Percentiles rank a stretch among this genome's conserved stretches.
Evolutionary conservation across 1,284 basidiomycete genomes (phyloP).

Genomic region (Fomitopsis betulina): DNA sequence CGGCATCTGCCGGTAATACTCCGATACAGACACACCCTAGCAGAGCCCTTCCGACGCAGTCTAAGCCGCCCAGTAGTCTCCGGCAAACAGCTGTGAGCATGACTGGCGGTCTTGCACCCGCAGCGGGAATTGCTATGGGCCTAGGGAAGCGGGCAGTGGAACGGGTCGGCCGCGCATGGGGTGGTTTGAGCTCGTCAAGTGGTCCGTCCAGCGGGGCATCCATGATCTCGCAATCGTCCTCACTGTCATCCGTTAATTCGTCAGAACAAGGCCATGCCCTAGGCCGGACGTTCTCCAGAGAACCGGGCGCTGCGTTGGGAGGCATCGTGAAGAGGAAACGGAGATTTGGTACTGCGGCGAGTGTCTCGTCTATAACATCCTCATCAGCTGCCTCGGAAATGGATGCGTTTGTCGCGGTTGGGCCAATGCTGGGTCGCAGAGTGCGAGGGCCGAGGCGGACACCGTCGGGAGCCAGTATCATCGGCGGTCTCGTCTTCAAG

Average conservation of each 20-base stretch:
- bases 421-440: constrained; percentile 49
- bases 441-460: constrained; percentile 48
- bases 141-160: constrained; percentile 64
- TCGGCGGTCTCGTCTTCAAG: constrained; percentile 61
- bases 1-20: constrained; percentile 22
- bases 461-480: constrained; percentile 27
- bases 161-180: constrained; percentile 40
- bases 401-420: constrained; percentile 40
- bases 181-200: constrained; percentile 34
- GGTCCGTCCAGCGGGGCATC: constrained; percentile 9
- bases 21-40: constrained; percentile 20
- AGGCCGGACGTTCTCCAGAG: constrained; percentile 3
- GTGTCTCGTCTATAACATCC: constrained; percentile 30
- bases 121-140: constrained; percentile 58
- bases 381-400: constrained; percentile 47
- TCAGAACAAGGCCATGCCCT: constrained; percentile 1
- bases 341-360: constrained; percentile 46
- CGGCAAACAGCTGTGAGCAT: constrained; percentile 68
- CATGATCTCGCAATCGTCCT: constrained; percentile 7
- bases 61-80: not conserved
- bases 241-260: constrained; percentile 5
- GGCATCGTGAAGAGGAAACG: constrained; percentile 6
- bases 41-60: constrained; percentile 11
- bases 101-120: constrained; percentile 58
- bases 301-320: not conserved